Evolutionary conservation across 1,284 basidiomycete species (phyloP).

Genomic region (Sanghuangporus baumii): DNA sequence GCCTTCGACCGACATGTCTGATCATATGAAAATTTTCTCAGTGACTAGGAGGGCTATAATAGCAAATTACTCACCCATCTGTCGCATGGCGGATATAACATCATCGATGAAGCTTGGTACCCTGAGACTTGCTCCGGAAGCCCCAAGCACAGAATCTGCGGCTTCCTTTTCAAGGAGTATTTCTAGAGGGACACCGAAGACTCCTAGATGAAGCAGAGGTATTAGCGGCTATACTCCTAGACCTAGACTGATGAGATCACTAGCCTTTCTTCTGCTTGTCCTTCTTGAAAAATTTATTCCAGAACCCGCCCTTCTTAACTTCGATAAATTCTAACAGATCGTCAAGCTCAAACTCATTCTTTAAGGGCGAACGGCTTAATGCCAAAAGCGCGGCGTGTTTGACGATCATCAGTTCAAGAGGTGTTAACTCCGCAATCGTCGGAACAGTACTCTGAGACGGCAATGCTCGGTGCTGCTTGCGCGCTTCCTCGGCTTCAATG

Average conservation of each 20-base stretch:
- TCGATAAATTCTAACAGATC: conserved; percentile 94
- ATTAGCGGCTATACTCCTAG: conserved; percentile 5
- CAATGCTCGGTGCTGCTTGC: conserved; percentile 76
- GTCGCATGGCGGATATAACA: conserved; percentile 95
- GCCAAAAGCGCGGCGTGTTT: conserved; percentile 88
- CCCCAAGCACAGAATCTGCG: conserved; percentile 88
- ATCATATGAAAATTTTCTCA: conserved; percentile 6
- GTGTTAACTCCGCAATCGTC: conserved; percentile 79
- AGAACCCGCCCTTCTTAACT: conserved; percentile 90
- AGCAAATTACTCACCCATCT: conserved; percentile 83
- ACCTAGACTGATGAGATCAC: conserved; percentile 23
- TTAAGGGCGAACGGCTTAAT: conserved; percentile 72
- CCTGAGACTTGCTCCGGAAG: conserved; percentile 78
- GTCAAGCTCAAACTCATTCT: conserved; percentile 83
- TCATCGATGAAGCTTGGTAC: conserved; percentile 98
- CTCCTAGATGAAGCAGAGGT: conserved; percentile 38
- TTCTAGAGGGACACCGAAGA: conserved; percentile 93
- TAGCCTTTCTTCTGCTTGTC: conserved; percentile 85
- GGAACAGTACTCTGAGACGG: conserved; percentile 72
- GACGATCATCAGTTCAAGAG: conserved; percentile 85
- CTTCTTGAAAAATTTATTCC: conserved; percentile 96
- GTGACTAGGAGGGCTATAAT: not conserved
- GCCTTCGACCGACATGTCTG: conserved; percentile 97
- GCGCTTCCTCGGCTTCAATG: conserved; percentile 86
- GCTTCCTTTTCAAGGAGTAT: conserved; percentile 94